Evolutionary conservation across 2,329 filamentous ascomycete genomes (phyloP), one percentile per base, ranked within the genome.

Genomic region (Stemphylium vesicarium): DNA sequence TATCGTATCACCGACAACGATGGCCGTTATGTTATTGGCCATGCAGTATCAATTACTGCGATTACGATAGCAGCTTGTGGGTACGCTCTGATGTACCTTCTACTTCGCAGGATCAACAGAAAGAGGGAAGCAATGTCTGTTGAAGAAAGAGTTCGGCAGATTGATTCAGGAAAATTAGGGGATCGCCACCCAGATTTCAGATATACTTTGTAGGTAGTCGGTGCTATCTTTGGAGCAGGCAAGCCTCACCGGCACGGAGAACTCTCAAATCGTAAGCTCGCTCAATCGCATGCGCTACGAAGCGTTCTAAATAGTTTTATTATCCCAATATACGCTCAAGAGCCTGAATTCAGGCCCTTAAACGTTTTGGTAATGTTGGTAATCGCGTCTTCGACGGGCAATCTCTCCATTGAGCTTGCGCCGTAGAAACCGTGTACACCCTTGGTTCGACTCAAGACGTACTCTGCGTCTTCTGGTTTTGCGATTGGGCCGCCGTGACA

Each of bases 371-470:
- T 84, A 38, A 83, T 84, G 46, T 81, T 79, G 44, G 80, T 84
- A 51, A 90, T 88, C 0, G 88, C 87, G 54, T 82, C 77, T 68
- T 90, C 88, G 10, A 90, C 87, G 0, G 88, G 87, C 57, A 90
- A 72, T 38, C 87, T 77, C 73, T 90, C 88, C 84, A 90, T 88
- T 49, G 84, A 85, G 57, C 86, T 89, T 10, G 88, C 88, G 0
- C 88, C 88, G 64, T 86, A 90, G 71, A 91, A 90, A 0, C 88
- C 88, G 74, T 90, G 86, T n/a, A 90, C 77, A 0, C 87, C 87
- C 35, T 79, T 81, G 0, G 85, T 87, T 60, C 82, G 76, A 18
- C 78, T 78, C 26, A 90, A 77, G 9, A 90, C 82, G 68, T 85
- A 88, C 59, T 82, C 77, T 0, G 87, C 87, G 70, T 90, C 86